These are phyloP conservation scores for Symbiotaphrina buchneri DNA, from an alignment of 495 filamentous ascomycete species.

Conservation along the genomic window DNA sequence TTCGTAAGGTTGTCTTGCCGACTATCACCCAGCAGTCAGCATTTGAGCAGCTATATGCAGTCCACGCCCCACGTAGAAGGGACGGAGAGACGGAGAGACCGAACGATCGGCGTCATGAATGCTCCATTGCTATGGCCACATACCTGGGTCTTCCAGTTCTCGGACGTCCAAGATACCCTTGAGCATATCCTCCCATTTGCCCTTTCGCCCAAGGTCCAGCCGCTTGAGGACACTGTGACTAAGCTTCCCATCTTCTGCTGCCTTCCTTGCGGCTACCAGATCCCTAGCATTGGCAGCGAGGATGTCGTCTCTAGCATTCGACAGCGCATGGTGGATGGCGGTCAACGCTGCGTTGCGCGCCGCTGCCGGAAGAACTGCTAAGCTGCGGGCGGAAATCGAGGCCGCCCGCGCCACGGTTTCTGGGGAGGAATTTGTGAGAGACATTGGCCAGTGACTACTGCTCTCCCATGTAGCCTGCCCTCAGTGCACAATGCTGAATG, in stretches of 20 bases:
- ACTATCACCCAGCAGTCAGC: slow-evolving; percentile 28
- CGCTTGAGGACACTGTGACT: slow-evolving; percentile 78
- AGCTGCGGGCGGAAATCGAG: slow-evolving; percentile 42
- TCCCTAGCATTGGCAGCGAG: slow-evolving; percentile 72
- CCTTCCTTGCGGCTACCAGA: slow-evolving; percentile 44
- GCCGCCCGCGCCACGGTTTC: slow-evolving; percentile 41
- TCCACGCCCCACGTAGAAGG: too few relatives aligned
- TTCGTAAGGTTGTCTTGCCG: slow-evolving; percentile 63
- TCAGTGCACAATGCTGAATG: too few relatives aligned
- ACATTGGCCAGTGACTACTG: slow-evolving; percentile 30
- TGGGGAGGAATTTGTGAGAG: slow-evolving; percentile 49
- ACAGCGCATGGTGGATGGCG: slow-evolving; percentile 51
- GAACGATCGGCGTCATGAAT: not conserved
- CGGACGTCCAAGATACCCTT: slow-evolving; percentile 83
- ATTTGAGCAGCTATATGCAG: too few relatives aligned
- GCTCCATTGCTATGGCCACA: slow-evolving; percentile 9
- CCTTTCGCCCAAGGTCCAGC: slow-evolving; percentile 60
- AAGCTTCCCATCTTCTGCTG: slow-evolving; percentile 48
- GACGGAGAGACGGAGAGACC: not conserved
- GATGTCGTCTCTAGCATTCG: slow-evolving; percentile 43
- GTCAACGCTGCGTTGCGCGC: slow-evolving; percentile 70
- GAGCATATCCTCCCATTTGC: slow-evolving; percentile 96
- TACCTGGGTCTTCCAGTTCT: slow-evolving; percentile 71
- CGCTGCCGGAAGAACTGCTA: slow-evolving; percentile 37
- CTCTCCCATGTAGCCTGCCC: too few relatives aligned